phyloP scores from a whole-genome alignment of 2,329 filamentous ascomycete genomes.

The Venturia effusa region DNA sequence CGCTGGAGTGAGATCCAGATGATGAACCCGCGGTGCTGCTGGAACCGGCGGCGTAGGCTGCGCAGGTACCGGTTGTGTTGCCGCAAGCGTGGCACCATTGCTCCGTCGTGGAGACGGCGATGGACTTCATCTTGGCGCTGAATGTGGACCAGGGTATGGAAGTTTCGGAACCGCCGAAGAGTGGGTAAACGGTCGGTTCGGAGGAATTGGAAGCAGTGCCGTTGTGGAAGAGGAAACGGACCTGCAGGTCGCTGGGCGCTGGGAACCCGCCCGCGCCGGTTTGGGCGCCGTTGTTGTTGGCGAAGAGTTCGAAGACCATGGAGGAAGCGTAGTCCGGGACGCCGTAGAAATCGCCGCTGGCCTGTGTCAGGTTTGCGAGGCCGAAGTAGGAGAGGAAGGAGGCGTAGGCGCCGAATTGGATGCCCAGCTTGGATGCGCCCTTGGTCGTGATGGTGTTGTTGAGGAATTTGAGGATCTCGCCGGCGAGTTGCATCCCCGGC shows the following conservation, averaged over 20 bases:
- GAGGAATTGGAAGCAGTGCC: constrained; percentile 39
- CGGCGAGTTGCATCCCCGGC: constrained; percentile 37
- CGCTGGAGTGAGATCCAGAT: constrained; percentile 17
- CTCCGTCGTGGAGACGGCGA: constrained; percentile 53
- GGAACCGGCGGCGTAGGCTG: constrained; percentile 44
- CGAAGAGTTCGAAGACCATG: constrained; percentile 67
- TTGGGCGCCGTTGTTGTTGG: constrained; percentile 35
- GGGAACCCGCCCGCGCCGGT: constrained; percentile 22
- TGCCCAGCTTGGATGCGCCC: constrained; percentile 31
- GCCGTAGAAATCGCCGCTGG: constrained; percentile 55
- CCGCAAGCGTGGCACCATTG: constrained; percentile 70
- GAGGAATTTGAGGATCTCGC: constrained; percentile 33
- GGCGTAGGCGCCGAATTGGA: constrained; percentile 53
- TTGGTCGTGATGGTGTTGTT: constrained; percentile 30
- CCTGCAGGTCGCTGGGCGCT: constrained; percentile 37
- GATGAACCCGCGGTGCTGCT: constrained; percentile 17
- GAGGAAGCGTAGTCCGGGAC: constrained; percentile 75
- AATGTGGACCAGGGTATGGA: constrained; percentile 61
- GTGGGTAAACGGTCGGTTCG: constrained; percentile 43
- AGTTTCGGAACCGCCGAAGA: constrained; percentile 46
- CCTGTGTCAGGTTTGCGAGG: constrained; percentile 39
- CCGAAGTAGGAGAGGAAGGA: constrained; percentile 53
- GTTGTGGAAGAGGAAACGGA: constrained; percentile 54
- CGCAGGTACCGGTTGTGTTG: constrained; percentile 58
- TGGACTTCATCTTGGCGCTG: constrained; percentile 47